Conservation (phyloP, 345 rosid genomes). For the Anacardium occidentale region DNA sequence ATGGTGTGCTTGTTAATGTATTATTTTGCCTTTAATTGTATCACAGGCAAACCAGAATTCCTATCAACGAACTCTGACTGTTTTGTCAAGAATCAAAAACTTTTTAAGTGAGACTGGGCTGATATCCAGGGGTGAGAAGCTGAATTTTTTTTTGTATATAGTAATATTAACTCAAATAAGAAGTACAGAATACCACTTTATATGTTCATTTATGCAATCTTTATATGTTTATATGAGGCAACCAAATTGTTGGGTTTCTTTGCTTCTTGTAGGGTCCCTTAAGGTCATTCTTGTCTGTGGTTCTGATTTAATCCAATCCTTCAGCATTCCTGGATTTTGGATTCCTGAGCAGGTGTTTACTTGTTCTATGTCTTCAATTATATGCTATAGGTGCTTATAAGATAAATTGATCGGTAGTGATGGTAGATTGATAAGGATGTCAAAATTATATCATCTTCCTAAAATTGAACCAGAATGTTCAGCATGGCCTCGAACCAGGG, state of each 20-base stretch:
- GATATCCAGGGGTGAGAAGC: conserved; percentile 45
- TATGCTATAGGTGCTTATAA: neutral
- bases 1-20: neutral
- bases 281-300: conserved; percentile 88
- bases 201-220: neutral
- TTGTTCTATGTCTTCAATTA: neutral
- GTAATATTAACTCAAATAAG: neutral
- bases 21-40: conserved; percentile 5
- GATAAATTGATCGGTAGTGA: neutral
- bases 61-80: conserved; percentile 61
- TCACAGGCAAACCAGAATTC: conserved; percentile 69
- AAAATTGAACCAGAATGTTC: no score
- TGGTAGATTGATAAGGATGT: neutral
- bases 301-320: conserved; percentile 84
- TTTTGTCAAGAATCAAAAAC: conserved; percentile 63
- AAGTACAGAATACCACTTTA: neutral
- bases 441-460: neutral
- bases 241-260: conserved; percentile 5
- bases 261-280: conserved; percentile 49
- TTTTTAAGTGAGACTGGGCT: conserved; percentile 29
- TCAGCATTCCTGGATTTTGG: conserved; percentile 77
- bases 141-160: neutral
- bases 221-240: neutral
- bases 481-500: no score
- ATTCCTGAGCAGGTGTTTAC: conserved; percentile 71